Conservation (phyloP, 306 rosid genomes). For the Aeschynomene evenia region DNA sequence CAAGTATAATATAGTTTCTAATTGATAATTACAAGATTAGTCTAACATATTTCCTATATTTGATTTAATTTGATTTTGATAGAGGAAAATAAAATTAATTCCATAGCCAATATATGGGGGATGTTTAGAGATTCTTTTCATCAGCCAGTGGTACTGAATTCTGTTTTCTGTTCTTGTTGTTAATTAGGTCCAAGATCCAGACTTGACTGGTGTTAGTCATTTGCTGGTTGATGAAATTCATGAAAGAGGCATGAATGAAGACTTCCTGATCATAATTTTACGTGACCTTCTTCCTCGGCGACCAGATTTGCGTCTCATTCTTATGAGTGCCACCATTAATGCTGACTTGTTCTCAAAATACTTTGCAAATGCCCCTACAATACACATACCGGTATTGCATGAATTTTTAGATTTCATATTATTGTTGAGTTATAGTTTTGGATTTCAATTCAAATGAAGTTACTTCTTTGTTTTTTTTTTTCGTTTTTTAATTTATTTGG, state of each 20-base stretch:
- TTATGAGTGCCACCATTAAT: slow-evolving; percentile 97
- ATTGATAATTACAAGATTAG: neutral
- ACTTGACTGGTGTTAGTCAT: slow-evolving; percentile 82
- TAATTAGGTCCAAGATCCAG: slow-evolving; percentile 85
- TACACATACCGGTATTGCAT: slow-evolving; percentile 73
- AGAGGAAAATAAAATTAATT: neutral
- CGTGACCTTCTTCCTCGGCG: slow-evolving; percentile 92
- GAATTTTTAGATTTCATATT: slow-evolving; percentile 25
- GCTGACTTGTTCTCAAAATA: slow-evolving; percentile 90
- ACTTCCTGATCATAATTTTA: slow-evolving; percentile 78
- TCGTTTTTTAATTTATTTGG: slow-evolving; percentile 20
- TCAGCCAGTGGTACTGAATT: slow-evolving; percentile 25
- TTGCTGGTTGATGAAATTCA: slow-evolving; percentile 97
- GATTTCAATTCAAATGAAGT: slow-evolving; percentile 2
- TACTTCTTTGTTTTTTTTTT: neutral
- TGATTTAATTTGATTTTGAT: too few relatives aligned
- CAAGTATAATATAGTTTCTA: neutral
- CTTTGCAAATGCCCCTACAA: slow-evolving; percentile 76
- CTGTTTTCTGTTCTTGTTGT: slow-evolving; percentile 34
- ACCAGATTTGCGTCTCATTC: slow-evolving; percentile 87
- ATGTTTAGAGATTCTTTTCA: slow-evolving; percentile 23
- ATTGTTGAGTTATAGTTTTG: neutral
- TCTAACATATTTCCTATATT: slow-evolving; percentile 14
- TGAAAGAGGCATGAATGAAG: slow-evolving; percentile 99
- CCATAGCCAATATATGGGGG: neutral